Evolutionary conservation across 1,284 basidiomycete genomes (phyloP), one percentile per base, ranked within the genome.

Genomic region (Cryptococcus depauperatus): DNA sequence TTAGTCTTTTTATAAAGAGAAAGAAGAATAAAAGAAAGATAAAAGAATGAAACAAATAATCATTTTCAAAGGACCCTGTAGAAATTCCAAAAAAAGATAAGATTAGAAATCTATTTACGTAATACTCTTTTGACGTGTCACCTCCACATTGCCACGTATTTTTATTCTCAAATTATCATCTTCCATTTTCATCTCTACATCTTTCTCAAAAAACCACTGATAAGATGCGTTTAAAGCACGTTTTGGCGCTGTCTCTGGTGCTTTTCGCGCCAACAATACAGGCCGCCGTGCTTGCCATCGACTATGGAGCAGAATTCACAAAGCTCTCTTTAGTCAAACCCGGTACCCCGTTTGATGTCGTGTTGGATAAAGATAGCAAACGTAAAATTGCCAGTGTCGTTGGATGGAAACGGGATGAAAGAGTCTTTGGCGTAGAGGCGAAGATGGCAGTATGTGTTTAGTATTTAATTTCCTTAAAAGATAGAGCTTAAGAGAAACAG

Each of bases 271-370:
- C 66, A 1, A 55, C 60, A 0, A 61, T 68, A 7, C 57, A 58
- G 26, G 72, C 70, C 1, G 70, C 73, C 4, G 77, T 95, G 13
- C 79, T 96, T 42, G 88, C 89, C 21, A 87, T 96, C 62, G 91
- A 96, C 79, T 93, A 92, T 78, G 92, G 91, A 64, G 80, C 86
- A 33, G 91, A 96, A 73, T 90, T 82, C 76, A 93, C 90, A 63
- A 98, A 97, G 71, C 85, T 90, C 23, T 92, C 91, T 8, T 76
- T 98, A 51, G 86, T 98, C 78, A 93, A 93, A 64, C 93, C 93
- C 1, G 93, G 92, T 33, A 75, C 88, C 41, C 91, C 93, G 1
- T 95, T 98, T 61, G 93, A 99, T 71, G 88, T 99, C 26, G 76
- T 99, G 28, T 76, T 98, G 41, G 92, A 95, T 73, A 86, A 88